Percentiles rank a stretch among this genome's conserved stretches.
Evolutionary conservation across 2,329 filamentous ascomycete species (phyloP).

Genomic region (Curvularia sp.): DNA sequence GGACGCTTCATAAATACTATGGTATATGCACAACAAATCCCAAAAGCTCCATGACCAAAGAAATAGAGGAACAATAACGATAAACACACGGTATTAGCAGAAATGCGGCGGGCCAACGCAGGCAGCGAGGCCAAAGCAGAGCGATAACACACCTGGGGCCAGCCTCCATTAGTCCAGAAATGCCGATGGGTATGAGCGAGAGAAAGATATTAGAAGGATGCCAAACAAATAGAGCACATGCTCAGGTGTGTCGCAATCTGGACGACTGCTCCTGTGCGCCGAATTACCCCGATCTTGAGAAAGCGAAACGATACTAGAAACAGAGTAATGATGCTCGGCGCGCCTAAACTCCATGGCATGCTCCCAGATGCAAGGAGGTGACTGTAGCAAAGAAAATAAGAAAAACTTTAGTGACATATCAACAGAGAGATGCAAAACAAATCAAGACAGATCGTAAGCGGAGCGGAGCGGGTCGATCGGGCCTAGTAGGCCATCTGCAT

Average conservation of each 20-base stretch:
- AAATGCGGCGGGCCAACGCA: conserved; percentile 27
- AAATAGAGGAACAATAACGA: conserved; percentile 24
- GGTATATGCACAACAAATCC: conserved; percentile 48
- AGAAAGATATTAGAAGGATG: conserved; percentile 48
- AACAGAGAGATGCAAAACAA: conserved; percentile 28
- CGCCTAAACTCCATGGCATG: conserved; percentile 34
- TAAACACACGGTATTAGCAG: conserved; percentile 39
- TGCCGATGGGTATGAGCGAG: conserved; percentile 47
- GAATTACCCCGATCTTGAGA: conserved; percentile 39
- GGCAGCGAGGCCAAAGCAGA: conserved; percentile 36
- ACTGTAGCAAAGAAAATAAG: conserved; percentile 24
- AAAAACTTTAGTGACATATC: conserved; percentile 38
- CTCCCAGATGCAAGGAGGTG: conserved; percentile 42
- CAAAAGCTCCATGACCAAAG: conserved; percentile 26
- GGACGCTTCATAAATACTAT: conserved; percentile 41
- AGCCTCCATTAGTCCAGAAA: conserved; percentile 48
- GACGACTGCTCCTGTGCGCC: conserved; percentile 48
- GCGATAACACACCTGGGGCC: conserved; percentile 45
- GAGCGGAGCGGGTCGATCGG: conserved; percentile 3
- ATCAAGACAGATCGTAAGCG: conserved; percentile 26
- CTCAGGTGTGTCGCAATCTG: conserved; percentile 43
- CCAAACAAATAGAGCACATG: conserved; percentile 43
- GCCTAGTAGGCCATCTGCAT: conserved; percentile 54
- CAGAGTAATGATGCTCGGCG: conserved; percentile 7
- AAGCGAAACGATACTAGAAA: conserved; percentile 17